Evolutionary conservation across 257 asterid genomes (phyloP).

Genomic region (Jasminum sambac): DNA sequence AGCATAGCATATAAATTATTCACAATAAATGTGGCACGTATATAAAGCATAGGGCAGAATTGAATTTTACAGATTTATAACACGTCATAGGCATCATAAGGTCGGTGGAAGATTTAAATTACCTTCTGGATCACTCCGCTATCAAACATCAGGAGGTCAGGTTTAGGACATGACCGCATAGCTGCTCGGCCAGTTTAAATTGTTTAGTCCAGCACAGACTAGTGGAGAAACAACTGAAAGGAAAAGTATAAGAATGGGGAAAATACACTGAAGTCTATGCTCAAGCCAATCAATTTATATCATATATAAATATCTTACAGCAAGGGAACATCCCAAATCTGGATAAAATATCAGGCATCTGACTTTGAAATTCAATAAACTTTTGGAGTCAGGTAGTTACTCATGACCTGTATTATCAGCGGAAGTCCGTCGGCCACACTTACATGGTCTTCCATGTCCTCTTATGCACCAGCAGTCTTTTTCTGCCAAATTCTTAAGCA

Average conservation of each 20-base stretch:
- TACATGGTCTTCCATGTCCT: conserved; percentile 67
- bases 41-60: not conserved
- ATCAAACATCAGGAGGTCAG: conserved; percentile 84
- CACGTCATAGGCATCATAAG: not conserved
- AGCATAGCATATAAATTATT: not conserved
- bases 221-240: conserved; percentile 73
- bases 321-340: not conserved
- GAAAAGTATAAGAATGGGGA: conserved; percentile 5
- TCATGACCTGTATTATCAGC: conserved; percentile 78
- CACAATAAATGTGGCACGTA: not conserved
- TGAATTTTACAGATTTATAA: not conserved
- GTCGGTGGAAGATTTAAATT: conserved; percentile 9
- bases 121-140: conserved; percentile 92
- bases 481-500: conserved; percentile 57
- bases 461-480: conserved; percentile 69
- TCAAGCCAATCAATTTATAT: not conserved
- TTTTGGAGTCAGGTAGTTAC: conserved; percentile 78
- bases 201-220: conserved; percentile 56
- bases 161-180: conserved; percentile 63
- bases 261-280: not conserved
- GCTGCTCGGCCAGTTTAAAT: conserved; percentile 48
- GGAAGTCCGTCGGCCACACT: conserved; percentile 64
- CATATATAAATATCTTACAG: not conserved
- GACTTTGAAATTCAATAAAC: conserved; percentile 37
- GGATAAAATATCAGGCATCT: not conserved